Evolutionary conservation across 2,329 filamentous ascomycete genomes (phyloP).

Genomic region (Tolypocladium nubicola): DNA sequence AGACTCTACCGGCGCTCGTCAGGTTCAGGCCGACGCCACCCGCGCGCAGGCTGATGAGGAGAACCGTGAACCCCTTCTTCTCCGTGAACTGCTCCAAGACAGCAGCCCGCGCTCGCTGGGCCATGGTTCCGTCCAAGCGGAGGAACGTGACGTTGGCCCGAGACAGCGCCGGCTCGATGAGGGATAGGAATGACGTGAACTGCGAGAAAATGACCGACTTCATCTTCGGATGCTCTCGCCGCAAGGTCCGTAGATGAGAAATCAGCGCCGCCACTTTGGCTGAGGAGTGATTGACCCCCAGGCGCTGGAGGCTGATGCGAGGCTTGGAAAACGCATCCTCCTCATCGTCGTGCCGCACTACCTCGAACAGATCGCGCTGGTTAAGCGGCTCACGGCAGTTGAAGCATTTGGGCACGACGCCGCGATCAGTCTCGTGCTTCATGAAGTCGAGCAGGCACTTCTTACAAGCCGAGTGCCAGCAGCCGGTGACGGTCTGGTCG

Average conservation of each 20-base stretch:
- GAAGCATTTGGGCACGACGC: conserved; percentile 72
- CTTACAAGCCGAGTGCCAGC: conserved; percentile 96
- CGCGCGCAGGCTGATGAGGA: conserved; percentile 77
- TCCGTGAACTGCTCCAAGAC: conserved; percentile 66
- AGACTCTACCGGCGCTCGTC: conserved; percentile 80
- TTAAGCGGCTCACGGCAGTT: conserved; percentile 80
- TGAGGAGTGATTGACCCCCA: conserved; percentile 59
- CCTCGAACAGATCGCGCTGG: conserved; percentile 79
- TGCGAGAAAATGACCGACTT: conserved; percentile 95
- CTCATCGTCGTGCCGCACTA: conserved; percentile 66
- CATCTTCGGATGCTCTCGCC: conserved; percentile 52
- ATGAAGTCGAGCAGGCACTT: conserved; percentile 87
- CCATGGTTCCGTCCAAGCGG: conserved; percentile 86
- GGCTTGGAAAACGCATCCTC: conserved; percentile 32
- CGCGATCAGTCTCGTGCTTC: conserved; percentile 70
- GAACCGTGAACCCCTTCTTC: conserved; percentile 51
- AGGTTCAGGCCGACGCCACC: conserved; percentile 92
- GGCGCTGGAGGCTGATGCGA: conserved; percentile 49
- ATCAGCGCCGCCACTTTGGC: conserved; percentile 81
- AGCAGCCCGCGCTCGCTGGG: conserved; percentile 71
- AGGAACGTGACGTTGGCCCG: conserved; percentile 65
- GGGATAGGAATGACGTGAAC: conserved; percentile 89
- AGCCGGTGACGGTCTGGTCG: conserved; percentile 86
- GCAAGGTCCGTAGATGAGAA: conserved; percentile 59
- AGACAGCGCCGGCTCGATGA: conserved; percentile 73